Conservation (phyloP, 352 stramenopile genomes). For the Globisporangium echinulatum region DNA sequence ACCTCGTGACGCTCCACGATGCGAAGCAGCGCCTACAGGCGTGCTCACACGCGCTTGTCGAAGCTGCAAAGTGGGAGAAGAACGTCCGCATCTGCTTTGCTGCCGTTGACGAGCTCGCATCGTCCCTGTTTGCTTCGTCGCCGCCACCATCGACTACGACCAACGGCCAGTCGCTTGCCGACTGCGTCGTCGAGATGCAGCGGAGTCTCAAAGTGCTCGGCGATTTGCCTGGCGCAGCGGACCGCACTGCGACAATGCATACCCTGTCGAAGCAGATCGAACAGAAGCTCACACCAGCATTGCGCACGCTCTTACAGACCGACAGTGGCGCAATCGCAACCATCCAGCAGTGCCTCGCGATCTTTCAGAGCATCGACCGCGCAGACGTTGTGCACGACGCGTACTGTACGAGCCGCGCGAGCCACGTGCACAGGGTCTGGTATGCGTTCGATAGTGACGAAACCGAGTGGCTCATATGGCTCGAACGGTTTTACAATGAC, state of each 20-base stretch:
- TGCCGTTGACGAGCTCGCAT: constrained; percentile 28
- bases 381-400: constrained; percentile 34
- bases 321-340: constrained; percentile 33
- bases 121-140: neutral
- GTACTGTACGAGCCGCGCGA: constrained; percentile 38
- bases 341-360: constrained; percentile 40
- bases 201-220: constrained; percentile 52
- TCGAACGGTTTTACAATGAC: constrained; percentile 51
- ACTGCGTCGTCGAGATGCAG: constrained; percentile 56
- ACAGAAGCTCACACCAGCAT: constrained; percentile 32
- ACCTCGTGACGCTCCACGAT: constrained; percentile 63
- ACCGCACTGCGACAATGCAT: constrained; percentile 46
- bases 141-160: neutral
- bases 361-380: constrained; percentile 44
- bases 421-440: constrained; percentile 51
- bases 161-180: constrained; percentile 21
- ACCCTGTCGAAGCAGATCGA: constrained; percentile 52
- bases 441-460: constrained; percentile 21
- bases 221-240: constrained; percentile 52
- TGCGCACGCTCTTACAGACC: constrained; percentile 31
- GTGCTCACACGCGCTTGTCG: constrained; percentile 62
- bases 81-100: constrained; percentile 52
- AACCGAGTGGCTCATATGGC: constrained; percentile 18
- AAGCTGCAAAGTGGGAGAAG: constrained; percentile 58
- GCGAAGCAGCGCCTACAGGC: constrained; percentile 54